Conservation (phyloP, 805 yeast species). For the Kuraishia cidri region DNA sequence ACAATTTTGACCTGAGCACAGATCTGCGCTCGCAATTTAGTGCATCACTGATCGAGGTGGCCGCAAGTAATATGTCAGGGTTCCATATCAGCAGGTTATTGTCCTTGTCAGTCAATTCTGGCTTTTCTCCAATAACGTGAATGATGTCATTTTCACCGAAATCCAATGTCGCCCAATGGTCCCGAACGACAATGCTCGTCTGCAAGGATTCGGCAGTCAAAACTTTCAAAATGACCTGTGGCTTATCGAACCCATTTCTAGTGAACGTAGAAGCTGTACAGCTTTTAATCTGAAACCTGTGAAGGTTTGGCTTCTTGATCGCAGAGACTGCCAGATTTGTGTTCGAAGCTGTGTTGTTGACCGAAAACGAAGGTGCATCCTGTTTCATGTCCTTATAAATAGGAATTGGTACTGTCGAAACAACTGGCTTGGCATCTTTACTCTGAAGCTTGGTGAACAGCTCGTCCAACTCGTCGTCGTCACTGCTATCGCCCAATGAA, state of each 20-base stretch:
- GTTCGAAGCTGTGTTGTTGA: not conserved
- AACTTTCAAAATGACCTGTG: slow-evolving; percentile 50
- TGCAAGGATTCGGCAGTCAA: slow-evolving; percentile 21
- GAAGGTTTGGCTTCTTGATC: slow-evolving; percentile 34
- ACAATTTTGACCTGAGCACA: slow-evolving; percentile 45
- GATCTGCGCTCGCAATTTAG: slow-evolving; percentile 67
- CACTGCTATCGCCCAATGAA: too few relatives aligned
- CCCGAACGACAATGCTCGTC: slow-evolving; percentile 45
- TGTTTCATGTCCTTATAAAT: not conserved
- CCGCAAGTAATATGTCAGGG: slow-evolving; percentile 77
- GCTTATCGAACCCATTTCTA: slow-evolving; percentile 16
- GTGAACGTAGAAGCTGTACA: slow-evolving; percentile 23
- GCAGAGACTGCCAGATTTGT: slow-evolving; percentile 30
- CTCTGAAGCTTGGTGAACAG: not conserved
- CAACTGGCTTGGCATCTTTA: too few relatives aligned
- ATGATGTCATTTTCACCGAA: slow-evolving; percentile 45
- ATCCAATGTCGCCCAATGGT: slow-evolving; percentile 47
- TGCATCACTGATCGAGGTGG: slow-evolving; percentile 75
- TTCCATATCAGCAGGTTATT: slow-evolving; percentile 64
- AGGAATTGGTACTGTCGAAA: not conserved
- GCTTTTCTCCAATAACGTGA: slow-evolving; percentile 45
- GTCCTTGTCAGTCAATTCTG: slow-evolving; percentile 41
- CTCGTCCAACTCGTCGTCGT: slow-evolving; percentile 5
- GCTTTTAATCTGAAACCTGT: slow-evolving; percentile 33
- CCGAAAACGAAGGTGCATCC: too few relatives aligned